Conservation (phyloP, 768 basidiomycete species). For the Collybiopsis luxurians region DNA sequence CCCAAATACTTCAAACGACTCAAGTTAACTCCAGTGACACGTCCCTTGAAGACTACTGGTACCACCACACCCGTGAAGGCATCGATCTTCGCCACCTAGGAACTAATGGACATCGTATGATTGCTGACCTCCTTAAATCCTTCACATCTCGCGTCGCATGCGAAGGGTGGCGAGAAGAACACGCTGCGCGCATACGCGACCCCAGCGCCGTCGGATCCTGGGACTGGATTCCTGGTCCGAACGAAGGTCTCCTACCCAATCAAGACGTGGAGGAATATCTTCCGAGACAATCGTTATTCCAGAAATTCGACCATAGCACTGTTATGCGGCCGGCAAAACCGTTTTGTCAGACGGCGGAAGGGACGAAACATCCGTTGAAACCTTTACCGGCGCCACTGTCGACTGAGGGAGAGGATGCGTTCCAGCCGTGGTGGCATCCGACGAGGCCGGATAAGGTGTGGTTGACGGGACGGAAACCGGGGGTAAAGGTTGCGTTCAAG, state of each 20-base stretch:
- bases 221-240: neutral
- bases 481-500: neutral
- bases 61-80: neutral
- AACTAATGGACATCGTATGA: neutral
- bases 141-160: constrained; percentile 2
- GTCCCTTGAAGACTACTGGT: constrained; percentile 4
- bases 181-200: neutral
- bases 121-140: neutral
- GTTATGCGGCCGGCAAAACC: neutral
- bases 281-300: constrained; percentile 1
- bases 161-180: constrained; percentile 2
- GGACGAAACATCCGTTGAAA: neutral
- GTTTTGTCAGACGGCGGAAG: neutral
- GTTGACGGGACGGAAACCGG: neutral
- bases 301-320: neutral
- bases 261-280: neutral
- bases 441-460: neutral
- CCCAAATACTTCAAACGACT: neutral
- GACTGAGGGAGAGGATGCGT: neutral
- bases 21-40: neutral
- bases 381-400: neutral
- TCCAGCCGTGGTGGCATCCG: neutral
- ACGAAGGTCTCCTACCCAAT: neutral
- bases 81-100: constrained; percentile 4
- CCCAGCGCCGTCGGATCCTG: neutral